phyloP scores from a whole-genome alignment of 805 yeast species.

The Yamadazyma ubonensis region DNA sequence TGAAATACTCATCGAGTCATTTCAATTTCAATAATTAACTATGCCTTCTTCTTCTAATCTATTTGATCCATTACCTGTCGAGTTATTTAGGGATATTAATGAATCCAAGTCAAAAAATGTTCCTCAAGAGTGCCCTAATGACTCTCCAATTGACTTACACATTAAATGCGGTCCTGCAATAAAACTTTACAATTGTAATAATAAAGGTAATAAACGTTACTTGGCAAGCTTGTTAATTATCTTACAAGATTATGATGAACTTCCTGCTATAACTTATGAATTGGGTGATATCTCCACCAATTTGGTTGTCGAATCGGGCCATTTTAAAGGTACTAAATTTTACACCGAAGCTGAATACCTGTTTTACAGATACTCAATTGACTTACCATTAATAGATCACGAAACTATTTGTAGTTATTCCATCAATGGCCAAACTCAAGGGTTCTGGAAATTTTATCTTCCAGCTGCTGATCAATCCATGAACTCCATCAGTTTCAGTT shows the following conservation, averaged over 20 bases:
- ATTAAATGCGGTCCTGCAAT: conserved; percentile 77
- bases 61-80: conserved; percentile 22
- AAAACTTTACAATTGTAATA: conserved; percentile 62
- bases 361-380: conserved; percentile 67
- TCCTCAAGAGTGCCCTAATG: conserved; percentile 31
- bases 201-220: conserved; percentile 49
- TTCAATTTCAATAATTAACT: conserved; percentile 2
- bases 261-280: conserved; percentile 32
- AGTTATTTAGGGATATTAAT: conserved; percentile 29
- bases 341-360: conserved; percentile 44
- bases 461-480: conserved; percentile 67
- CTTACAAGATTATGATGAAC: conserved; percentile 37
- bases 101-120: conserved; percentile 18
- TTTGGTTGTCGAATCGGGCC: conserved; percentile 30
- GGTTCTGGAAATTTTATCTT: conserved; percentile 59
- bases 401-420: conserved; percentile 68
- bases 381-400: conserved; percentile 42
- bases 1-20: neutral
- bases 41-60: conserved; percentile 4
- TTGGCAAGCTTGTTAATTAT: conserved; percentile 71
- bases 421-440: conserved; percentile 44
- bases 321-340: conserved; percentile 46
- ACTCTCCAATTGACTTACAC: conserved; percentile 32
- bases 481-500: conserved; percentile 81
- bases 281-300: conserved; percentile 33